Evolutionary conservation across 345 rosid genomes (phyloP), one percentile per base, ranked within the genome.

Genomic region (Moricandia arvensis): DNA sequence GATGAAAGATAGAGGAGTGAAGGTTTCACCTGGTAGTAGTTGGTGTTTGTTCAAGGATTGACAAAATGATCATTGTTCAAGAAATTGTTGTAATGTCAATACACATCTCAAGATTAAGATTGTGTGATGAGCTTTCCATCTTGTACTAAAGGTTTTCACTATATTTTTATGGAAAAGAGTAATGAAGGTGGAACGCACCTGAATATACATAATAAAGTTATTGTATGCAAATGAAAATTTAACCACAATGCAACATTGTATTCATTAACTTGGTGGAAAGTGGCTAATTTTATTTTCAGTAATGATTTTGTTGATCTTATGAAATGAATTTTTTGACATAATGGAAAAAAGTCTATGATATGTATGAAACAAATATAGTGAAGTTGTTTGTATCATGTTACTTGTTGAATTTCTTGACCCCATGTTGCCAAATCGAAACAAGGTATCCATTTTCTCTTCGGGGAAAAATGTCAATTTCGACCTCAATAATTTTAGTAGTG

Each of bases 1-100:
- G 79, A 88, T 88, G 87, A 83, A 76, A 59, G 84, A 78, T 38
- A 83, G 75, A 72, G 82, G 86, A 67, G 84, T 86, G 27, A 86
- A 79, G 77, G 69, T 75, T 51, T 80, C 86, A 33, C 84, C 90
- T 63, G 90, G 92, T 45, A 68, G 82, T 67, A 86, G 93, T 75
- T 86, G 92, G 92, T 59, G 75, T 49, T 7, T 76, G 67, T 63
- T 74, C 72, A 78, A 81, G 79, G 83, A 82, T 72, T 77, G 53
- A 73, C 55, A 63, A 43, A 18, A 49, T 47, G 3, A 10, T n/a
- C 24, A 73, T 11, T 26, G 31, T 47, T 24, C 29, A 26, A 18
- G 55, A 59, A 59, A 10, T 13, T 75, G 6, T 34, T 66, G 60
- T 74, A 5, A 38, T 9, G 18, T 55, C 15, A 38, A 16, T 27